Evolutionary conservation across 495 filamentous ascomycete species (phyloP).

Genomic region (Penicillium mononematosum): DNA sequence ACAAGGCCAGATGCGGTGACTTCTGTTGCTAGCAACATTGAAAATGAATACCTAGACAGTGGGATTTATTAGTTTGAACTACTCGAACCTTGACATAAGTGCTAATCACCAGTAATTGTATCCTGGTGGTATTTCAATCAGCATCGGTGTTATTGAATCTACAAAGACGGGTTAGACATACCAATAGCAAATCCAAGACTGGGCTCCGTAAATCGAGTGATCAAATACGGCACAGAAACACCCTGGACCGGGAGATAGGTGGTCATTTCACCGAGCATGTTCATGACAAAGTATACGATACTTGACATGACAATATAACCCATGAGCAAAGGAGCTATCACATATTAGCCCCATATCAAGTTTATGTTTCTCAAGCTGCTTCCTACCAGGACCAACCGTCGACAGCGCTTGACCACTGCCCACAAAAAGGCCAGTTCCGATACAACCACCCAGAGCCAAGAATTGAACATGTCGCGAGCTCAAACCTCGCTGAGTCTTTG

Average conservation of each 20-base stretch:
- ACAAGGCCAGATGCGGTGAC: too few species aligned
- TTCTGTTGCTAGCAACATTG: too few species aligned
- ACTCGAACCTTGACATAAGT: too few species aligned
- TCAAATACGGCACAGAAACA: neutral
- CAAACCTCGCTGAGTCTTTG: constrained; percentile 30
- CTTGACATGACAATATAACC: constrained; percentile 58
- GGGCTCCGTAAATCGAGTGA: too few species aligned
- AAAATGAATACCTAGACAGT: too few species aligned
- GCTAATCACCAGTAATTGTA: too few species aligned
- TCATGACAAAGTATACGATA: constrained; percentile 54
- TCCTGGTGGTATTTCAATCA: too few species aligned
- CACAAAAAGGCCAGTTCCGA: constrained; percentile 75
- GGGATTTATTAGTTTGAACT: too few species aligned
- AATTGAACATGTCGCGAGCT: constrained; percentile 59
- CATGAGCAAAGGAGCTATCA: constrained; percentile 67
- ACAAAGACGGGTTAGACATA: too few species aligned
- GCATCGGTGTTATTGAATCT: too few species aligned
- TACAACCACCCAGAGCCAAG: constrained; percentile 70
- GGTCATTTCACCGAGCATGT: constrained; percentile 65
- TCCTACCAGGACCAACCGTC: constrained; percentile 58
- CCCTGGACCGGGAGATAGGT: constrained; percentile 73
- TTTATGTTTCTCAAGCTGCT: neutral
- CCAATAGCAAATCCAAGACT: too few species aligned
- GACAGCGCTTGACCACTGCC: constrained; percentile 64
- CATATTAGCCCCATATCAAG: constrained; percentile 1